Evolutionary conservation across 805 yeast genomes (phyloP).

Genomic region (Starmerella khaoyaiensis): DNA sequence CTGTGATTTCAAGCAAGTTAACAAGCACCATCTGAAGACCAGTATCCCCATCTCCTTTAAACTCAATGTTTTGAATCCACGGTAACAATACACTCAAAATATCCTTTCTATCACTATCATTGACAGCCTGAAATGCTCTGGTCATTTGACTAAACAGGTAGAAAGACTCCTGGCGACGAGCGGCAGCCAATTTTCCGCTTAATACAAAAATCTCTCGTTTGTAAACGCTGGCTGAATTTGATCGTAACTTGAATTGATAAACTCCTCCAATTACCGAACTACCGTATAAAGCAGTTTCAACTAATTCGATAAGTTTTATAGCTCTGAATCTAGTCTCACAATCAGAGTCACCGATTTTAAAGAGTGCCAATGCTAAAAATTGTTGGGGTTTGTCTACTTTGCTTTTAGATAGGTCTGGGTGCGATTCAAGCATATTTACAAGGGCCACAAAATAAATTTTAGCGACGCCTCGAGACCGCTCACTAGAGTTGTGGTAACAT

Average conservation of each 20-base stretch:
- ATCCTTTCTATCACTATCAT: conserved; percentile 54
- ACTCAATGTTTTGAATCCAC: conserved; percentile 78
- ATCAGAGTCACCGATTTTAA: conserved; percentile 64
- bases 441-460: conserved; percentile 61
- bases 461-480: conserved; percentile 35
- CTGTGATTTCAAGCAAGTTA: conserved; percentile 63
- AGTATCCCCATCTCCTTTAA: conserved; percentile 29
- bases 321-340: conserved; percentile 59
- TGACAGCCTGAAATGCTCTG: conserved; percentile 50
- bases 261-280: conserved; percentile 39
- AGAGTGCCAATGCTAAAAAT: conserved; percentile 59
- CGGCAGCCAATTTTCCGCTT: conserved; percentile 54
- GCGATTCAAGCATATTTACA: conserved; percentile 46
- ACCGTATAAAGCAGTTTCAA: conserved; percentile 49
- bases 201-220: conserved; percentile 74
- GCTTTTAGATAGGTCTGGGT: conserved; percentile 28
- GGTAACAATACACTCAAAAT: conserved; percentile 71
- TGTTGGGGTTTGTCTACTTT: conserved; percentile 40
- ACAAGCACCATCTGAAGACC: conserved; percentile 19
- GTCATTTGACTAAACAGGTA: conserved; percentile 60
- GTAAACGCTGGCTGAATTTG: conserved; percentile 68
- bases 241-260: conserved; percentile 58
- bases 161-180: conserved; percentile 46
- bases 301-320: conserved; percentile 49
- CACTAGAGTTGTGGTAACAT: conserved; percentile 44